Evolutionary conservation across 148 eudicot genomes (phyloP).

Genomic region (Rhododendron griersonianum): DNA sequence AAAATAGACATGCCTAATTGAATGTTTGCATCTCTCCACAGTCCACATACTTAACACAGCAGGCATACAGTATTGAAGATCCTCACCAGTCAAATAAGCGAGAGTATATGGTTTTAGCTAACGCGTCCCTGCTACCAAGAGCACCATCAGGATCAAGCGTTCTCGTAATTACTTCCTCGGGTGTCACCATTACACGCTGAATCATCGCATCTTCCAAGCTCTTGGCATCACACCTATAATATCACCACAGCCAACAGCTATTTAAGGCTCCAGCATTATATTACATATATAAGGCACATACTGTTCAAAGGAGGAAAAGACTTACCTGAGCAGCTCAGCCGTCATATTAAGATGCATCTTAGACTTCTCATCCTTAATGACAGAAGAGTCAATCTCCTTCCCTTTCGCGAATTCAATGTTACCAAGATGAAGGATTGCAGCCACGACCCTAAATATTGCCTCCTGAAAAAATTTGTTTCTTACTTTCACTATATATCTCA

Average conservation of each 20-base stretch:
- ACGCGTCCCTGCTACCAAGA: constrained; percentile 79
- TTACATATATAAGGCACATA: not conserved
- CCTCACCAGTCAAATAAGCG: constrained; percentile 95
- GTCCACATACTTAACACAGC: not conserved
- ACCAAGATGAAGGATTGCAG: constrained; percentile 93
- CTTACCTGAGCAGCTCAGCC: constrained; percentile 82
- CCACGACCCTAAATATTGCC: constrained; percentile 93
- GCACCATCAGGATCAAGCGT: constrained; percentile 91
- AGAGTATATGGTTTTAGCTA: constrained; percentile 92
- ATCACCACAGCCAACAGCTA: constrained; percentile 9
- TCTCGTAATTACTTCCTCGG: constrained; percentile 93
- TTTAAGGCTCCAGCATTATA: not conserved
- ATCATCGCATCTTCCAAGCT: constrained; percentile 92
- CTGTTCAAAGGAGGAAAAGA: constrained; percentile 9
- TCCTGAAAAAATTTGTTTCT: constrained; percentile 46
- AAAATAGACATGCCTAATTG: not conserved
- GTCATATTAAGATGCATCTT: constrained; percentile 77
- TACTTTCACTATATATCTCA: constrained; percentile 1
- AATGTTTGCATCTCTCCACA: not conserved
- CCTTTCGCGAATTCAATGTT: constrained; percentile 92
- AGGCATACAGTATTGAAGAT: not conserved
- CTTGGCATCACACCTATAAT: constrained; percentile 78
- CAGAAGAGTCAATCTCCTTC: constrained; percentile 83
- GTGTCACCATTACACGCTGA: constrained; percentile 96
- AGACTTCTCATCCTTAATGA: constrained; percentile 81